These are phyloP conservation scores for Starmerella apis DNA, from an alignment of 805 yeast species.

Conservation along the genomic window DNA sequence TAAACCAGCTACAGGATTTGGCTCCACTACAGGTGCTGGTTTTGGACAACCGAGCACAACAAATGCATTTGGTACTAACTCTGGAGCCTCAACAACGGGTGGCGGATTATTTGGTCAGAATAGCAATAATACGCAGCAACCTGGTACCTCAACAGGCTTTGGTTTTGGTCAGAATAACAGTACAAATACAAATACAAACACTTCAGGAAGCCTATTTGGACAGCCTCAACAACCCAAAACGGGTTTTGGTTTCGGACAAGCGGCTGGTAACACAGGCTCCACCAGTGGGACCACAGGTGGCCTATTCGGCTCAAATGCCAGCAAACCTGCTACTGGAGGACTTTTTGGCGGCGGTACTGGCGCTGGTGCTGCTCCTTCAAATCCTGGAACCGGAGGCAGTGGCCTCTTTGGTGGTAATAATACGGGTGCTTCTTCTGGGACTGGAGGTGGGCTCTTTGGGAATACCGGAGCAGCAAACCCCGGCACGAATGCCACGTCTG, in stretches of 20 bases:
- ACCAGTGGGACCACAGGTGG: neutral
- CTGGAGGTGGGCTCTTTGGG: constrained; percentile 38
- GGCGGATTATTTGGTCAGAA: constrained; percentile 19
- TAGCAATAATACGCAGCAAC: neutral
- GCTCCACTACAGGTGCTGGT: neutral
- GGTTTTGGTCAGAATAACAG: constrained; percentile 4
- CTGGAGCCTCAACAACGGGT: too few species aligned
- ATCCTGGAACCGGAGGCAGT: constrained; percentile 13
- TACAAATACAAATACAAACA: too few species aligned
- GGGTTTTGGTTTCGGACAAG: constrained; percentile 22
- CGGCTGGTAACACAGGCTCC: neutral
- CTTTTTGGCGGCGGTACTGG: constrained; percentile 26
- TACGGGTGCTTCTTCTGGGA: constrained; percentile 9
- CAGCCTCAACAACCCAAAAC: constrained; percentile 9
- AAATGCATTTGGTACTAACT: neutral
- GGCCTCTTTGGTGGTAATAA: constrained; percentile 33
- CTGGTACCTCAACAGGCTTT: neutral
- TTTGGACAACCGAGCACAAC: neutral
- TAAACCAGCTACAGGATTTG: constrained; percentile 5
- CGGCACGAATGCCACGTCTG: neutral
- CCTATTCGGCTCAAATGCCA: too few species aligned
- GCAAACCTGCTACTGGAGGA: too few species aligned
- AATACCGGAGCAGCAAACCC: constrained; percentile 9
- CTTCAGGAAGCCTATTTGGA: too few species aligned
- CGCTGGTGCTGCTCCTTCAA: constrained; percentile 11